Percentiles rank a stretch among this genome's conserved stretches.
Conservation (phyloP, 352 stramenopile species). For the Phytopythium litorale region DNA sequence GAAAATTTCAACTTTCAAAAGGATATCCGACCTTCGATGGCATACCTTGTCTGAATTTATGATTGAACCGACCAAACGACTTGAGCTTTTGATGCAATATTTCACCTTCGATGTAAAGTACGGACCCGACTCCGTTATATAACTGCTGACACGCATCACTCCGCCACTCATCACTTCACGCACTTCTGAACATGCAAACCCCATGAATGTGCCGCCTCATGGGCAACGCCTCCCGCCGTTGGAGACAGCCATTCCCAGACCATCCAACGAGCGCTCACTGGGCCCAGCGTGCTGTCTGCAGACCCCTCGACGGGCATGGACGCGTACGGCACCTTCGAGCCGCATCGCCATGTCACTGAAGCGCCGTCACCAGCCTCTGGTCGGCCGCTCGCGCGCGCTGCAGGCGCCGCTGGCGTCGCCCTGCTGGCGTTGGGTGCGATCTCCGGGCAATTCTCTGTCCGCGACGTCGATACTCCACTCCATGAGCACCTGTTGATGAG, state of each 20-base stretch:
- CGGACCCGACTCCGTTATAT: not conserved
- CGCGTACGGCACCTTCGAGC: slow-evolving; percentile 1
- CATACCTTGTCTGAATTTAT: too few species aligned
- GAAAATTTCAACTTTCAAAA: too few species aligned
- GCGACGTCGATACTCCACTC: not conserved
- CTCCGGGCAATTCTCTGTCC: not conserved
- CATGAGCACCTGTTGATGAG: not conserved
- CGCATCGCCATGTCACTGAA: not conserved
- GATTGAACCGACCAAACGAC: too few species aligned
- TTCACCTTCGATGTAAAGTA: too few species aligned
- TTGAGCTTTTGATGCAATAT: too few species aligned
- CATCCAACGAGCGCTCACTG: not conserved
- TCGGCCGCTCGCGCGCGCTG: not conserved
- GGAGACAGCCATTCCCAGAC: not conserved
- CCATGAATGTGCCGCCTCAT: not conserved
- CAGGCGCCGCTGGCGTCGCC: not conserved
- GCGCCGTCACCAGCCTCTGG: not conserved
- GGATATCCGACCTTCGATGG: too few species aligned
- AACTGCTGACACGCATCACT: not conserved
- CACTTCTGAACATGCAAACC: too few species aligned
- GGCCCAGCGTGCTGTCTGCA: not conserved
- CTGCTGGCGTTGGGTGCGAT: not conserved
- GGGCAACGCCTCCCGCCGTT: not conserved
- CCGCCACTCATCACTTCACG: too few species aligned
- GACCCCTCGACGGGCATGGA: not conserved